Percentiles rank a stretch among this genome's conserved stretches.
Evolutionary conservation across 305 asterid genomes (phyloP).

Genomic region (Solanum hybrid): DNA sequence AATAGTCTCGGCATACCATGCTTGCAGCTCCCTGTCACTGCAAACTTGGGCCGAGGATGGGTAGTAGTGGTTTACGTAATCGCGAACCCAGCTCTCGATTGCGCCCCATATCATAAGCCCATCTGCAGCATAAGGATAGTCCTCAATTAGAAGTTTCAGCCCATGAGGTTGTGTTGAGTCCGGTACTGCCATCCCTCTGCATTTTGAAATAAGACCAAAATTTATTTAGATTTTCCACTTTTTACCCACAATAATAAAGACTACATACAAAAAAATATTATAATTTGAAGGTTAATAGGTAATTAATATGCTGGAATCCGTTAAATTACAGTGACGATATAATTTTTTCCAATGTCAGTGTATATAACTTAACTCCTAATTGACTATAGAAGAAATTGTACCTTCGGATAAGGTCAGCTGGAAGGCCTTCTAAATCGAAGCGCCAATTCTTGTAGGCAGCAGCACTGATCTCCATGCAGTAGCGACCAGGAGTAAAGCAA

Average conservation of each 20-base stretch:
- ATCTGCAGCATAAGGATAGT: conserved; percentile 87
- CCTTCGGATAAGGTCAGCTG: conserved; percentile 88
- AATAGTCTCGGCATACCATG: conserved; percentile 89
- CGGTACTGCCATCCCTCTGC: conserved; percentile 88
- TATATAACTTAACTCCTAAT: not conserved
- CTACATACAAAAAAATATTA: too few relatives aligned
- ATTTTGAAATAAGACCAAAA: not conserved
- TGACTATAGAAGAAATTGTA: not conserved
- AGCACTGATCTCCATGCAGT: conserved; percentile 87
- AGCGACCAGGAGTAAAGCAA: conserved; percentile 88
- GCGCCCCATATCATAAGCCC: conserved; percentile 88
- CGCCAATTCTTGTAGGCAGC: conserved; percentile 91
- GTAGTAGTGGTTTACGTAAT: conserved; percentile 62
- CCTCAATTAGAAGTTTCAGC: conserved; percentile 52
- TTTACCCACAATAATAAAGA: not conserved
- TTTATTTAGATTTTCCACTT: not conserved
- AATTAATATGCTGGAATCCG: not conserved
- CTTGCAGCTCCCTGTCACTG: conserved; percentile 81
- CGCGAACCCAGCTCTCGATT: conserved; percentile 54
- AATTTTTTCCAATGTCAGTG: not conserved
- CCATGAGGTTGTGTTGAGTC: conserved; percentile 81
- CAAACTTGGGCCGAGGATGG: conserved; percentile 43
- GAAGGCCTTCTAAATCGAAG: conserved; percentile 78
- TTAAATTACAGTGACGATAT: not conserved
- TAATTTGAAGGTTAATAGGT: too few relatives aligned